Evolutionary conservation across 2,329 filamentous ascomycete species (phyloP).

Genomic region (Aspergillus sp.): DNA sequence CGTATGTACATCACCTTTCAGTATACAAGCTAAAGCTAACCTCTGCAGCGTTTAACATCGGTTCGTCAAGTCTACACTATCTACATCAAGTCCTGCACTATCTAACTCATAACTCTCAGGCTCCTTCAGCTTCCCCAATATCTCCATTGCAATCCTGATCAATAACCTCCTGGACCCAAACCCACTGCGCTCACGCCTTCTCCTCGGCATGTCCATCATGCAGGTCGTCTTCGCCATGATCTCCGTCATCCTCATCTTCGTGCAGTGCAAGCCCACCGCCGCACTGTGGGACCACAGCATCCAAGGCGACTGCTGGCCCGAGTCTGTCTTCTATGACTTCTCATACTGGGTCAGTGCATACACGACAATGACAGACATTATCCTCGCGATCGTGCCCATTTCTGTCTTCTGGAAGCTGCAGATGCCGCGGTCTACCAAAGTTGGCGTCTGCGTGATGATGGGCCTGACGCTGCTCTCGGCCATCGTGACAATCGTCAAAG

Average conservation of each 20-base stretch:
- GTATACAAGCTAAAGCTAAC: neutral
- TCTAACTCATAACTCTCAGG: neutral
- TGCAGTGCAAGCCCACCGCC: slow-evolving; percentile 23
- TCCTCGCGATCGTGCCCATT: slow-evolving; percentile 27
- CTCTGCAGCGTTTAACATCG: slow-evolving; percentile 25
- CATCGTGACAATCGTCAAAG: slow-evolving; percentile 28
- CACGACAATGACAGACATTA: slow-evolving; percentile 28
- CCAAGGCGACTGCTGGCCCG: slow-evolving; percentile 22
- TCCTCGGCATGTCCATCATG: slow-evolving; percentile 24
- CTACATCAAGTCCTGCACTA: no score
- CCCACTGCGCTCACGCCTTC: slow-evolving; percentile 13
- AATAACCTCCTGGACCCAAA: slow-evolving; percentile 27
- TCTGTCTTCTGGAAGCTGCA: slow-evolving; percentile 27
- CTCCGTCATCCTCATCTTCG: slow-evolving; percentile 25
- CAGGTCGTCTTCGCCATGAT: slow-evolving; percentile 26
- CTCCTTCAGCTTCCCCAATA: slow-evolving; percentile 30
- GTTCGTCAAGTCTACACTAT: neutral
- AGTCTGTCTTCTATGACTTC: slow-evolving; percentile 23
- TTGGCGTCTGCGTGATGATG: slow-evolving; percentile 29
- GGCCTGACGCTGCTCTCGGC: slow-evolving; percentile 28
- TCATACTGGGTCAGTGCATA: slow-evolving; percentile 28
- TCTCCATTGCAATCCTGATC: slow-evolving; percentile 28
- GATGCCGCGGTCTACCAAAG: slow-evolving; percentile 24
- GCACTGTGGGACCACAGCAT: slow-evolving; percentile 23
- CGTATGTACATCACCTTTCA: slow-evolving; percentile 5